Evolutionary conservation across 192 early-diverging fungal species (phyloP), one percentile per base, ranked within the genome.

Genomic region (Chytriomyces confervae): DNA sequence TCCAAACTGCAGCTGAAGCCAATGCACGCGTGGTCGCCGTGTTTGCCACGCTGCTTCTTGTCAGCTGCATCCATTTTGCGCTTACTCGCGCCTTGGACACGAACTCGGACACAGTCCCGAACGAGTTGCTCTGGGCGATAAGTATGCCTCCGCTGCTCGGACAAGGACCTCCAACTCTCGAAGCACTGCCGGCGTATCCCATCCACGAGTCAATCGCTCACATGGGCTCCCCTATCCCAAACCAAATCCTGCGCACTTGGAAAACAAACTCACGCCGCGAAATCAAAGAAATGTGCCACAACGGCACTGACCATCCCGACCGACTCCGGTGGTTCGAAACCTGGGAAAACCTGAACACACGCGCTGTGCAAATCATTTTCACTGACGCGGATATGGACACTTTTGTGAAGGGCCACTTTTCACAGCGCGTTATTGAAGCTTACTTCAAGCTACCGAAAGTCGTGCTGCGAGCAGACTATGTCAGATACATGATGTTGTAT

Each of bases 401-500:
- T 9, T 76, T 76, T 76, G 74, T 76, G 50, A 43, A 50, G n/a
- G 50, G 74, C 6, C 7, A 47, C 6, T 76, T 76, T 53, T 50
- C 63, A 47, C 9, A 18, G 13, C 62, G 74, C 9, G 74, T 76
- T 29, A 44, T 62, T 23, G 63, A 76, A 24, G 74, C 74, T 5
- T 76, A 66, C 18, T 76, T 76, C 66, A 76, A 76, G 36, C 48
- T 76, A 29, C 74, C 74, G 0, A 64, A 49, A 50, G 66, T 76
- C 3, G 63, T 76, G 1, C 50, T 76, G 74, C 61, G 74, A 2
- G 74, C 74, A 7, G 74, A 76, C 44, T 76, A 66, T 66, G 13
- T 76, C 63, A 29, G 74, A 10, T 76, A 66, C 61, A 50, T 66
- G 72, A 75, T 75, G 72, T 29, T 75, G 27, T 75, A 75, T 48